phyloP scores from a whole-genome alignment of 169 alveolate species.

The Eimeria necatrix region DNA sequence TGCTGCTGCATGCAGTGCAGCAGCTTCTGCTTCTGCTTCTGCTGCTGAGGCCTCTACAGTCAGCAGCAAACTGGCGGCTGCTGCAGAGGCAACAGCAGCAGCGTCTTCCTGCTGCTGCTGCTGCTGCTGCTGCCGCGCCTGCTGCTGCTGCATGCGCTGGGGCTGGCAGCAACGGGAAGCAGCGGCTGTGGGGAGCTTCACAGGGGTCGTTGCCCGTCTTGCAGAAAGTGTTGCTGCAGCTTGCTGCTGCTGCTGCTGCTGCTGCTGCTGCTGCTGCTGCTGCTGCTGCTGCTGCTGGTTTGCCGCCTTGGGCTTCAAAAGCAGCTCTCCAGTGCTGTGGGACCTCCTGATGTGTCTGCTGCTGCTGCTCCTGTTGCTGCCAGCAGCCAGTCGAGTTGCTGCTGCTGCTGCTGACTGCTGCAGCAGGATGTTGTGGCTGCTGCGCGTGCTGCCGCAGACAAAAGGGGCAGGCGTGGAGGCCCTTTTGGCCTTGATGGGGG shows the following conservation, averaged over 20 bases:
- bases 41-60: slow-evolving; percentile 33
- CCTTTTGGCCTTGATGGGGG: not conserved
- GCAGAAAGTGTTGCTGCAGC: not conserved
- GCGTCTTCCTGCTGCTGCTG: not conserved
- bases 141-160: slow-evolving; percentile 14
- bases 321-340: slow-evolving; percentile 22
- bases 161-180: not conserved
- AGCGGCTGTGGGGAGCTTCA: not conserved
- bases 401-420: slow-evolving; percentile 57
- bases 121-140: too few species aligned
- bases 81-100: not conserved
- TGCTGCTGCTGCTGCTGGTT: too few species aligned
- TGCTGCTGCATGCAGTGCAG: slow-evolving; percentile 50
- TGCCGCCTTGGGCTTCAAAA: not conserved
- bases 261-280: too few species aligned
- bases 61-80: slow-evolving; percentile 5
- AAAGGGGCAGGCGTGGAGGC: slow-evolving; percentile 36
- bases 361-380: too few species aligned
- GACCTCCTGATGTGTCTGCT: not conserved
- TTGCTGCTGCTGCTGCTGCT: not conserved
- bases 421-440: slow-evolving; percentile 50
- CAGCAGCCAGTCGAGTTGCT: not conserved
- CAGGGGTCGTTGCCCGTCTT: not conserved
- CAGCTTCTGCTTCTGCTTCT: slow-evolving; percentile 53
- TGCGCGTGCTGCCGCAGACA: slow-evolving; percentile 63